These are phyloP conservation scores for Glomus cerebriforme DNA, from an alignment of 192 early-diverging fungal genomes.

Conservation along the genomic window DNA sequence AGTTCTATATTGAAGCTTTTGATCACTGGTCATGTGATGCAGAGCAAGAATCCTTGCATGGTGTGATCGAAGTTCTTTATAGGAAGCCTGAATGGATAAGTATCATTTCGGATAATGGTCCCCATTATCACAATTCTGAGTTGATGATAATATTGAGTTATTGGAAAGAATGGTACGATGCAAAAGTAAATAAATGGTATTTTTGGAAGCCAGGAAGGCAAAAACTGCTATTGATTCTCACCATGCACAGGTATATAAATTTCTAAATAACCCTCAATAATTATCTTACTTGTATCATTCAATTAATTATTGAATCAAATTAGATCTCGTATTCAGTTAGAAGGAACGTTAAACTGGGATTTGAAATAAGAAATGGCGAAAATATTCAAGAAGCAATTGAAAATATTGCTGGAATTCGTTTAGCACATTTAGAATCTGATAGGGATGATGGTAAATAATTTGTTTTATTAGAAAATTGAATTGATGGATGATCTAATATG, in stretches of 20 bases:
- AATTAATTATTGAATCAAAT: too few species aligned
- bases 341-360: too few species aligned
- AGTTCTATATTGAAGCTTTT: not conserved
- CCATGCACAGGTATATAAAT: not conserved
- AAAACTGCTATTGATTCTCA: not conserved
- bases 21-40: not conserved
- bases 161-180: not conserved
- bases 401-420: too few species aligned
- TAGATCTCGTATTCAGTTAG: too few species aligned
- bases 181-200: conserved; percentile 7
- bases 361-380: too few species aligned
- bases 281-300: too few species aligned
- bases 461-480: too few species aligned
- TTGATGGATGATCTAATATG: too few species aligned
- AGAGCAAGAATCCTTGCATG: not conserved
- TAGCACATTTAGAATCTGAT: too few species aligned
- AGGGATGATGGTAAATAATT: too few species aligned
- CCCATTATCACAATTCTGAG: not conserved
- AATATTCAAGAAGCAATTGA: too few species aligned
- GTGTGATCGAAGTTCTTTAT: not conserved
- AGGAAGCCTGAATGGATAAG: not conserved
- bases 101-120: not conserved
- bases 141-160: conserved; percentile 7
- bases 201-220: not conserved
- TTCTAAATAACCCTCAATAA: too few species aligned